Evolutionary conservation across 2,329 filamentous ascomycete genomes (phyloP).

Genomic region (Thielaviopsis ethacetica): DNA sequence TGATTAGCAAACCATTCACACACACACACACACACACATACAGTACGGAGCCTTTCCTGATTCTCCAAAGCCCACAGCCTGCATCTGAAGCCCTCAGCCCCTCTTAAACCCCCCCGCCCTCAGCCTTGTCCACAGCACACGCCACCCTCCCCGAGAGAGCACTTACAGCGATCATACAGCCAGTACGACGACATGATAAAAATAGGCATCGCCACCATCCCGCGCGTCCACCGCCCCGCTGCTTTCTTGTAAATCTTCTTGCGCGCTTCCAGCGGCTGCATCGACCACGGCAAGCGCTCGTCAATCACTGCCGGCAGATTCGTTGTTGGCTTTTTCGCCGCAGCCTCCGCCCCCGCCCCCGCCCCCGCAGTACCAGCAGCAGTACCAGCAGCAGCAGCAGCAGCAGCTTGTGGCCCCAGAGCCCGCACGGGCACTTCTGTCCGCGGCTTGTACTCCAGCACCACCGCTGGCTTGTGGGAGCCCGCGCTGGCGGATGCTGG

Average conservation of each 20-base stretch:
- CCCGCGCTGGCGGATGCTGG: not conserved
- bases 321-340: not conserved
- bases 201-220: constrained; percentile 7
- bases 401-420: not conserved
- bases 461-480: not conserved
- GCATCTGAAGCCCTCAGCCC: not conserved
- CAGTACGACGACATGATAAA: constrained; percentile 9
- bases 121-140: no score
- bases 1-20: not conserved
- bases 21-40: not conserved
- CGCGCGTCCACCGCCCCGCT: constrained; percentile 8
- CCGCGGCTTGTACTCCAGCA: constrained; percentile 5
- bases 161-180: constrained; percentile 8
- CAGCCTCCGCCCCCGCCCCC: not conserved
- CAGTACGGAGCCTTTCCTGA: not conserved
- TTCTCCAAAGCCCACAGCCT: not conserved
- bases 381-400: not conserved
- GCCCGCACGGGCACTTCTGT: not conserved
- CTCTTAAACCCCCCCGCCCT: no score
- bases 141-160: not conserved
- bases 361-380: not conserved
- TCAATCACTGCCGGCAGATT: constrained; percentile 3
- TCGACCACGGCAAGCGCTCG: constrained; percentile 2
- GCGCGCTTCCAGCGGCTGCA: constrained; percentile 7
- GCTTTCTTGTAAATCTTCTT: constrained; percentile 10